phyloP scores from a whole-genome alignment of 129 eudicot genomes.

The Erigeron canadensis region DNA sequence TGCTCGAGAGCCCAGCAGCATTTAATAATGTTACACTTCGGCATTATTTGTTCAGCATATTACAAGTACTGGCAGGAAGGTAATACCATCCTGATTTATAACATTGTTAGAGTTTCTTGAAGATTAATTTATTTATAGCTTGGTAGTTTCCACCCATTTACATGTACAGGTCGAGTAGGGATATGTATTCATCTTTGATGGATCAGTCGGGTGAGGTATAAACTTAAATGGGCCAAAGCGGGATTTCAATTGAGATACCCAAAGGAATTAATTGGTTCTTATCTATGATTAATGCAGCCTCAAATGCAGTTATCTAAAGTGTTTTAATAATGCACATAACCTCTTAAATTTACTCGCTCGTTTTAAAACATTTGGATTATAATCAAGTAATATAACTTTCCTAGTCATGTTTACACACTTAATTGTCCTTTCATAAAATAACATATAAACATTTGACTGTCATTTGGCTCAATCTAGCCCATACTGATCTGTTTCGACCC shows the following conservation, averaged over 20 bases:
- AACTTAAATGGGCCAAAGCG: background rate
- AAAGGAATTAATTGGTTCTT: no score
- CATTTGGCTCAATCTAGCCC: background rate
- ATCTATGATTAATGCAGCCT: no score
- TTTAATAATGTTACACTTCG: constrained; percentile 77
- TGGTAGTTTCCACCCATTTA: background rate
- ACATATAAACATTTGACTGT: background rate
- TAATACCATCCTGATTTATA: constrained; percentile 24
- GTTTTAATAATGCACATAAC: no score
- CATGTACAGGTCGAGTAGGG: background rate
- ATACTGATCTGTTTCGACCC: background rate
- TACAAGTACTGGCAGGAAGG: constrained; percentile 98
- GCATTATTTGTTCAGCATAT: constrained; percentile 82
- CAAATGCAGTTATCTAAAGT: no score
- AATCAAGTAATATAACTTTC: no score
- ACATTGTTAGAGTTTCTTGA: background rate
- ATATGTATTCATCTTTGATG: background rate
- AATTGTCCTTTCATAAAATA: no score
- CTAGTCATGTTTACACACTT: no score
- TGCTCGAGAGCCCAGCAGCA: constrained; percentile 78
- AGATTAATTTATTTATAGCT: background rate
- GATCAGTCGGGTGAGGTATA: background rate
- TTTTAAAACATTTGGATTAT: no score
- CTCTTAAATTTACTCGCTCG: no score
- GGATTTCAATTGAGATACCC: no score